Base-by-base conservation (phyloP, 2,329 filamentous ascomycete species). In the Fusarium nelsonii region DNA sequence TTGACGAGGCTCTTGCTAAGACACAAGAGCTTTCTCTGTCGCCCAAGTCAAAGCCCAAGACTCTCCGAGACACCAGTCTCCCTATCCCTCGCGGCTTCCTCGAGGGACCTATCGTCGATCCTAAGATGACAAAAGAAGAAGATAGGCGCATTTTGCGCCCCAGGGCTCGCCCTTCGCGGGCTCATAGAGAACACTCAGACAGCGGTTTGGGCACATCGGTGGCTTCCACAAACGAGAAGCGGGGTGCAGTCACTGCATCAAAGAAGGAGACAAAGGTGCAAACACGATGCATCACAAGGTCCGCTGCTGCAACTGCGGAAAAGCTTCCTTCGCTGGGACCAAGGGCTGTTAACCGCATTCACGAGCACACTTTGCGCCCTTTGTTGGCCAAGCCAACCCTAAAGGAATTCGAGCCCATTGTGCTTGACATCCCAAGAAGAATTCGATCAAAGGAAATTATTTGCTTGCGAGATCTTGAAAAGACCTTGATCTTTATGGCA, bases 391-490 rank as follows among this genome's bases (percentile, higher is more conserved):
- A 94, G 76, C 81, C 89, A 23, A 84, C 86, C 33, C 86, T 97
- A 65, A 92, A 93, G 78, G 89, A 91, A 49, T 97, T 97, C 79
- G 91, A 93, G 77, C 85, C 91, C 49, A 88, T 97, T 73, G 86
- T 97, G 69, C 85, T 91, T 72, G 91, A 92, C 79, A 89, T 94
- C 69, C 93, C 93, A 48, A 86, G 87, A 78, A 91, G 91, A 76
- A 96, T 97, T 78, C 88, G 89, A 76, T 88, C 90, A 77, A 94
- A 93, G 80, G 90, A 96, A 75, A 96, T 98, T 76, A 90, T 92
- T 78, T 97, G 92, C 82, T 88, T 98, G 57, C 90, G 95, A 79
- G 95, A 98, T 81, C 87, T 98, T 50, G 95, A 98, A 81, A 97
- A 97, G 87, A 95, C 91, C 11, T 84, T 98, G 65, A 88, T 97